Percentiles rank a stretch among this genome's conserved stretches.
Conservation (phyloP, 176 grass and related monocot genomes). For the Calamus simplicifolius region DNA sequence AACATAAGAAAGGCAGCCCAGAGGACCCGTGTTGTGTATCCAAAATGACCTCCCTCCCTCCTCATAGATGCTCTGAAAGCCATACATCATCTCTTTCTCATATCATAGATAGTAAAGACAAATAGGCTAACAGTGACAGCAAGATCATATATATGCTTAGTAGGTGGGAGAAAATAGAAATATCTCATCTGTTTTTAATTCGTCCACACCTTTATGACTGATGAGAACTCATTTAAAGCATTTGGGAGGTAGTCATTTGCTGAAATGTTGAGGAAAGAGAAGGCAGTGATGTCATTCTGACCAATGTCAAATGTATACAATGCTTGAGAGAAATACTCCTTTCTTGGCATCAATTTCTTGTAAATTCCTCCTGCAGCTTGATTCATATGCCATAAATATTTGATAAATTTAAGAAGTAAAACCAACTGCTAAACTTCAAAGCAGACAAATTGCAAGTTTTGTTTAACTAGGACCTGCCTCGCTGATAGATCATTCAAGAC, state of each 20-base stretch:
- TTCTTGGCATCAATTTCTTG: conserved; percentile 4
- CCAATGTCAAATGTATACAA: conserved; percentile 20
- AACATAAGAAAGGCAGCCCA: conserved; percentile 17
- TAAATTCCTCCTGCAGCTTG: not conserved
- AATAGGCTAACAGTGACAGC: no score
- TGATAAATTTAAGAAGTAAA: no score
- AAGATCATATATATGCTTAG: no score
- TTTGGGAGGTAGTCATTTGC: not conserved
- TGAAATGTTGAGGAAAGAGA: not conserved
- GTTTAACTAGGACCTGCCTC: not conserved
- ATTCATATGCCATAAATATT: no score
- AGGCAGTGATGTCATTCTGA: conserved; percentile 16
- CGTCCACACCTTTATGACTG: not conserved
- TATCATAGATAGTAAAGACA: no score
- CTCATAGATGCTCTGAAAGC: conserved; percentile 7
- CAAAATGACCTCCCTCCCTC: conserved; percentile 30
- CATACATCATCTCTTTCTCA: no score
- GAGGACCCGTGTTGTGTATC: conserved; percentile 24
- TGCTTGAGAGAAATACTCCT: conserved; percentile 9
- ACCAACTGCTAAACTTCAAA: no score
- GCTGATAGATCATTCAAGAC: not conserved
- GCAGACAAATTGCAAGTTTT: no score
- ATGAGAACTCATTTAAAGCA: conserved; percentile 8
- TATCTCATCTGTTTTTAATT: no score
- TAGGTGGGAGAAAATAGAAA: no score